Evolutionary conservation across 1,139 yeast species (phyloP), one percentile per base, ranked within the genome.

Genomic region (Kodamaea arcana): DNA sequence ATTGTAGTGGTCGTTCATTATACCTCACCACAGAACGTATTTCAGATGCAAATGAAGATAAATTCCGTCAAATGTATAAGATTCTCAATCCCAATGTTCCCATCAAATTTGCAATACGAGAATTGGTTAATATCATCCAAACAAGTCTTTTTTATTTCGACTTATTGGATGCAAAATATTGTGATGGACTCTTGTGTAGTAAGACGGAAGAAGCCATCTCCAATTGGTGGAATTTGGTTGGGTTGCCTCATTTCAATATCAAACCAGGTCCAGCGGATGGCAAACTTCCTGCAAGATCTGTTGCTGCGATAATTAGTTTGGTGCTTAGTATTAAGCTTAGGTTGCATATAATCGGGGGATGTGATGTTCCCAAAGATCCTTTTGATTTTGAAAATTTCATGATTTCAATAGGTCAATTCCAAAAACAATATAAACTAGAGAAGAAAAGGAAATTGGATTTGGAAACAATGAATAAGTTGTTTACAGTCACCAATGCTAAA

Each of bases 351-450:
- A 63, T 79, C n/a, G 82, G 86, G 2, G 83, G 83, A 21, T 78
- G 87, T 43, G 85, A 80, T 43, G 80, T 83, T 2, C 90, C 95
- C 0, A 88, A 87, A 51, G 97, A 90, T 52, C 90, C 95, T 0
- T 80, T 83, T 54, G 94, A 86, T 47, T 80, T 80, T 38, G 83
- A 80, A 37, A 72, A 72, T 39, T 79, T 80, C 45, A 65, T 76
- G 69, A 46, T 80, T 42, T 69, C 79, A 34, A 58, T 80, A 33
- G 81, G 83, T 3, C 76, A 83, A 35, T 84, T 83, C 51, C 94
- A 85, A 52, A 83, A 78, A 54, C 84, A 82, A 43, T 72, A 72
- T 47, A 75, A 77, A 46, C 52, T 84, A 16, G 72, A 74, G 5
- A 69, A 70, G 42, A 72, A 75, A n/a, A 60, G 80, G 47, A 72